Percentiles rank a stretch among this genome's conserved stretches.
These are phyloP conservation scores for Amanita phalloides DNA, from an alignment of 768 basidiomycete genomes.

Conservation along the genomic window DNA sequence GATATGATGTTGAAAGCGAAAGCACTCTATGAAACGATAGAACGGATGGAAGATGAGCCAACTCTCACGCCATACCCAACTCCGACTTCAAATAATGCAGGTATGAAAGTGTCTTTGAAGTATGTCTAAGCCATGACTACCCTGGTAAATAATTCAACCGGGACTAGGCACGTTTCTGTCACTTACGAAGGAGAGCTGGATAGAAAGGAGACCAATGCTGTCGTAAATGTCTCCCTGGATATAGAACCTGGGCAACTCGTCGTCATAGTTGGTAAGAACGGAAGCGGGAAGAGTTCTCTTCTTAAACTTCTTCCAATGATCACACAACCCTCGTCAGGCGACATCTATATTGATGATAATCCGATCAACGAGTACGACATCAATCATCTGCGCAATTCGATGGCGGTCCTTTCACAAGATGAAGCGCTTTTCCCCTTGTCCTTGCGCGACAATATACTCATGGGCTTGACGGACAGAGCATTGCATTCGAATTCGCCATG, in stretches of 20 bases:
- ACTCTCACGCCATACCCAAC: slow-evolving; percentile 6
- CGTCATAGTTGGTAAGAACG: slow-evolving; percentile 49
- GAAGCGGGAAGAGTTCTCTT: slow-evolving; percentile 43
- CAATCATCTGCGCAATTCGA: slow-evolving; percentile 30
- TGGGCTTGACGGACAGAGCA: slow-evolving; percentile 15
- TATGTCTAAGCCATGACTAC: not conserved
- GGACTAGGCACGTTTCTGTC: slow-evolving; percentile 12
- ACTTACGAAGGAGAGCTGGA: not conserved
- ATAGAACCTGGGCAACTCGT: slow-evolving; percentile 35
- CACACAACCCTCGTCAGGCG: slow-evolving; percentile 33
- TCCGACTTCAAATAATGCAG: slow-evolving; percentile 5
- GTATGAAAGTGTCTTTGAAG: slow-evolving; percentile 18
- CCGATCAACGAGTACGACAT: slow-evolving; percentile 26
- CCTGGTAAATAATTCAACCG: not conserved
- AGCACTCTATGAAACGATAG: slow-evolving; percentile 12
- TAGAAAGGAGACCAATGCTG: slow-evolving; percentile 18
- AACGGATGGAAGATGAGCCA: not conserved
- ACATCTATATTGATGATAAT: slow-evolving; percentile 31
- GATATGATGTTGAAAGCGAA: slow-evolving; percentile 10
- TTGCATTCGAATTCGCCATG: not conserved
- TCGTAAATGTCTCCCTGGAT: slow-evolving; percentile 23
- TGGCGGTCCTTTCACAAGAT: slow-evolving; percentile 39
- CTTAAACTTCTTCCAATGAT: slow-evolving; percentile 39
- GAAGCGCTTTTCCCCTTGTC: slow-evolving; percentile 37
- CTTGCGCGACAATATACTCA: slow-evolving; percentile 27